These are phyloP conservation scores for Termitomyces sp. DNA, from an alignment of 768 basidiomycete species.

Conservation along the genomic window DNA sequence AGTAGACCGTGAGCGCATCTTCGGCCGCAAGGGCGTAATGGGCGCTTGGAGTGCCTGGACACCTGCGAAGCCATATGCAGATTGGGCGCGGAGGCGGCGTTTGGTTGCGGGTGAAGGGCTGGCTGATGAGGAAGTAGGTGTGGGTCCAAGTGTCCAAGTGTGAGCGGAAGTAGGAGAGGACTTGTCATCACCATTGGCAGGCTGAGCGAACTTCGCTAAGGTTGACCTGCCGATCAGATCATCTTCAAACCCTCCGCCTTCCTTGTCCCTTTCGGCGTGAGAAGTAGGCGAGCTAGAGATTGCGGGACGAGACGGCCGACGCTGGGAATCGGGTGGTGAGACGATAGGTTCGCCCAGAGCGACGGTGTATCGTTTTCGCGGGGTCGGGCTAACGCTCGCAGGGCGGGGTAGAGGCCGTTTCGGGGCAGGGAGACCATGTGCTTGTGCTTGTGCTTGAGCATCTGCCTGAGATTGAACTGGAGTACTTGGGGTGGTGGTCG, in stretches of 20 bases:
- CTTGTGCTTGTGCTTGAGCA: background rate
- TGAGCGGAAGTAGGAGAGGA: background rate
- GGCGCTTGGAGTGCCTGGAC: slow-evolving; percentile 20
- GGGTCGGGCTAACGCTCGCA: slow-evolving; percentile 63
- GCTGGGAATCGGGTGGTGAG: slow-evolving; percentile 24
- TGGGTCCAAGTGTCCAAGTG: background rate
- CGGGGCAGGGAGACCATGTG: slow-evolving; percentile 37
- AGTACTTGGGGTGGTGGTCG: background rate
- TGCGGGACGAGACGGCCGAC: slow-evolving; percentile 19
- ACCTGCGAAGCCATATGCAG: slow-evolving; percentile 46
- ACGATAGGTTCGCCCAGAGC: slow-evolving; percentile 74
- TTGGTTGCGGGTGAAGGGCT: slow-evolving; percentile 24
- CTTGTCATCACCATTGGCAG: slow-evolving; percentile 22
- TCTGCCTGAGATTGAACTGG: background rate
- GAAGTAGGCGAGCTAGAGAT: slow-evolving; percentile 25
- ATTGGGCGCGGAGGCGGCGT: slow-evolving; percentile 48
- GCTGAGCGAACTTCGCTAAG: slow-evolving; percentile 20
- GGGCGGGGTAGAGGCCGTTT: slow-evolving; percentile 34
- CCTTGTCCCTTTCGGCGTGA: slow-evolving; percentile 27
- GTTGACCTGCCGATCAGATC: slow-evolving; percentile 61
- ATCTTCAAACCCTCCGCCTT: slow-evolving; percentile 39
- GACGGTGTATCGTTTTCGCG: slow-evolving; percentile 82
- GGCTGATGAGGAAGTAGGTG: slow-evolving; percentile 8
- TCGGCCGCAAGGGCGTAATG: slow-evolving; percentile 29
- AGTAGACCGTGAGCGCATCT: slow-evolving; percentile 35